Evolutionary conservation across 768 basidiomycete genomes (phyloP).

Genomic region (Hypholoma sublateritium): DNA sequence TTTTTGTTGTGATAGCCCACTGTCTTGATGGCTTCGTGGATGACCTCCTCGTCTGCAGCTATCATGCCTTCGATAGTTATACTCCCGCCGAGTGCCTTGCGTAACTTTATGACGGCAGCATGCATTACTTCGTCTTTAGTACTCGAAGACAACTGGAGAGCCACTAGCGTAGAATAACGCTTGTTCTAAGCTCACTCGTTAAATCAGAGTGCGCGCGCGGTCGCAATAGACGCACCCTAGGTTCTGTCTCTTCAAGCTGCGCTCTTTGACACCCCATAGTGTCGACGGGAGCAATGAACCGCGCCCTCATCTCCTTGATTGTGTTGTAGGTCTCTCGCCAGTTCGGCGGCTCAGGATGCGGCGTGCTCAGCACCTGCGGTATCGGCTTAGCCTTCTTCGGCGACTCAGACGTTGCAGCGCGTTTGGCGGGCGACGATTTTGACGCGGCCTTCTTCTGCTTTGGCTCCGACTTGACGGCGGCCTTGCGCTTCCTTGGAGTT

Average conservation of each 20-base stretch:
- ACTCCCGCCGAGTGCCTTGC: constrained; percentile 73
- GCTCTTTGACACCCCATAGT: constrained; percentile 86
- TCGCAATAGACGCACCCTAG: constrained; percentile 46
- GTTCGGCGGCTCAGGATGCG: constrained; percentile 64
- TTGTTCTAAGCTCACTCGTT: constrained; percentile 50
- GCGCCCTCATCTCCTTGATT: constrained; percentile 76
- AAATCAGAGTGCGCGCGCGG: neutral
- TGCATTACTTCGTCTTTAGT: constrained; percentile 92
- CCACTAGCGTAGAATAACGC: constrained; percentile 83
- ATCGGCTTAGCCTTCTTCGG: constrained; percentile 58
- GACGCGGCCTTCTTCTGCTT: constrained; percentile 26
- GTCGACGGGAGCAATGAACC: constrained; percentile 83
- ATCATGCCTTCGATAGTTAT: constrained; percentile 73
- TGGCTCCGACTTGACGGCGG: neutral
- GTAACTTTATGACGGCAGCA: constrained; percentile 74
- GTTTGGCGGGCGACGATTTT: constrained; percentile 22
- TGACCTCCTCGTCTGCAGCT: constrained; percentile 55
- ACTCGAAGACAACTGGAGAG: constrained; percentile 94
- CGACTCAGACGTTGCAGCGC: constrained; percentile 23
- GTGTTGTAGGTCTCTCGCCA: constrained; percentile 73
- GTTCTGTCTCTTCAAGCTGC: constrained; percentile 59
- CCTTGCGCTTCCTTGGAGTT: constrained; percentile 8
- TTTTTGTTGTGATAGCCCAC: constrained; percentile 94
- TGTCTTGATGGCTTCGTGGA: constrained; percentile 79
- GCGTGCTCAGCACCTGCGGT: constrained; percentile 49